These are phyloP conservation scores for Anthracocystis panici-leucophaei DNA, from an alignment of 1,284 basidiomycete genomes.

Conservation along the genomic window DNA sequence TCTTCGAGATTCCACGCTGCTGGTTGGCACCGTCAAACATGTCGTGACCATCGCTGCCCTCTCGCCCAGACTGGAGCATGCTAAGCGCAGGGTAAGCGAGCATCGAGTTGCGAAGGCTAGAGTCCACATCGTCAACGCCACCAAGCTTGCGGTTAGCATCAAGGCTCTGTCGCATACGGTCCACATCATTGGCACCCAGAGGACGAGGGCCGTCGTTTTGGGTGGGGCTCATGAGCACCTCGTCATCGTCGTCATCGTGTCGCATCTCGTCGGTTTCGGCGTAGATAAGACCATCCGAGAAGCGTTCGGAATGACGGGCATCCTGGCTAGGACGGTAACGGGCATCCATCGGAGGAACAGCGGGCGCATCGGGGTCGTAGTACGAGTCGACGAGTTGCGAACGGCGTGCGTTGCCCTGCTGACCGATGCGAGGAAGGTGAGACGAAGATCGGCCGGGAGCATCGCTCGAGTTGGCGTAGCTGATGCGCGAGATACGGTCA, in stretches of 20 bases:
- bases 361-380: constrained; percentile 58
- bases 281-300: constrained; percentile 48
- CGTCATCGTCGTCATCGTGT: constrained; percentile 48
- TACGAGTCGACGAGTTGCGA: constrained; percentile 55
- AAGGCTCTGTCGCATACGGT: constrained; percentile 53
- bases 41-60: constrained; percentile 49
- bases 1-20: constrained; percentile 8
- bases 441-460: constrained; percentile 43
- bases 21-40: constrained; percentile 43
- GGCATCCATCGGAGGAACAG: constrained; percentile 48
- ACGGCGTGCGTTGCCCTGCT: constrained; percentile 33
- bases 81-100: constrained; percentile 58
- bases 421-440: constrained; percentile 46
- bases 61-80: constrained; percentile 52
- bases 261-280: constrained; percentile 35
- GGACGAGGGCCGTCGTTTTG: constrained; percentile 56
- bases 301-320: constrained; percentile 33
- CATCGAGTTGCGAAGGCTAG: constrained; percentile 57
- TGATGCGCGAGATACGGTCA: constrained; percentile 61
- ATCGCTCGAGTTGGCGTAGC: constrained; percentile 57
- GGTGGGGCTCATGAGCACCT: constrained; percentile 60
- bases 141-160: constrained; percentile 26
- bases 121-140: constrained; percentile 21
- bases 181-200: constrained; percentile 44
- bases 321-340: constrained; percentile 46